phyloP scores from a whole-genome alignment of 768 basidiomycete genomes.

The Antrodiella citrinella region DNA sequence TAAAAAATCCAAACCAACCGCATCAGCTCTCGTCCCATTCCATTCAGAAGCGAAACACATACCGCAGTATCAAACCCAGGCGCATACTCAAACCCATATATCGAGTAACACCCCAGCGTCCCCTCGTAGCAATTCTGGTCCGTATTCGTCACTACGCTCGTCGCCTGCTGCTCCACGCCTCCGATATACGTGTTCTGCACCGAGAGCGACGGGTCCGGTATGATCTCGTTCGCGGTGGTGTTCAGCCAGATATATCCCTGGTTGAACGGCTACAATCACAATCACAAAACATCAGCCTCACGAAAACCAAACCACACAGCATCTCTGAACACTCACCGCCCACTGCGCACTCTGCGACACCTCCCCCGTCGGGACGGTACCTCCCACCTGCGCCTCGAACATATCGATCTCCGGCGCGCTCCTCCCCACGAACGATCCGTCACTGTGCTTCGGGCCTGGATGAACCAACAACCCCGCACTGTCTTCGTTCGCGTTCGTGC shows the following conservation, averaged over 20 bases:
- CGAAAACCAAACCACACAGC: conserved; percentile 2
- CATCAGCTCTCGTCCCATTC: neutral
- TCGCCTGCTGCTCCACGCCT: conserved; percentile 67
- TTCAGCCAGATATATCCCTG: conserved; percentile 64
- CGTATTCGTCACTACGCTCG: conserved; percentile 63
- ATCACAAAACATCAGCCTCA: conserved; percentile 1
- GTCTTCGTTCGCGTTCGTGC: conserved; percentile 51
- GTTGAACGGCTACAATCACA: conserved; percentile 56
- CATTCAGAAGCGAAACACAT: conserved; percentile 15
- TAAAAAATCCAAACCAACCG: conserved; percentile 21
- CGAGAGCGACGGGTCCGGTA: conserved; percentile 47
- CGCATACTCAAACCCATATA: conserved; percentile 72
- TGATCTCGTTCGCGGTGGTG: conserved; percentile 47
- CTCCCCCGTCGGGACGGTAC: conserved; percentile 36
- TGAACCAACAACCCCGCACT: conserved; percentile 30
- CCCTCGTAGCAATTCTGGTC: conserved; percentile 63
- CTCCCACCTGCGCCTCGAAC: conserved; percentile 71
- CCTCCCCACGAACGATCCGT: conserved; percentile 72
- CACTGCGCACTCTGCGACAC: conserved; percentile 86
- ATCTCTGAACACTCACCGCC: conserved; percentile 45
- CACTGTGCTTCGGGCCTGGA: conserved; percentile 73
- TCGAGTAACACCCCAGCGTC: conserved; percentile 51
- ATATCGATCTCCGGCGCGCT: conserved; percentile 88
- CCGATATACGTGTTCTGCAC: conserved; percentile 60
- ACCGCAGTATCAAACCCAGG: conserved; percentile 63